Evolutionary conservation across 768 basidiomycete genomes (phyloP), one percentile per base, ranked within the genome.

Genomic region (Melanogaster broomeanus): DNA sequence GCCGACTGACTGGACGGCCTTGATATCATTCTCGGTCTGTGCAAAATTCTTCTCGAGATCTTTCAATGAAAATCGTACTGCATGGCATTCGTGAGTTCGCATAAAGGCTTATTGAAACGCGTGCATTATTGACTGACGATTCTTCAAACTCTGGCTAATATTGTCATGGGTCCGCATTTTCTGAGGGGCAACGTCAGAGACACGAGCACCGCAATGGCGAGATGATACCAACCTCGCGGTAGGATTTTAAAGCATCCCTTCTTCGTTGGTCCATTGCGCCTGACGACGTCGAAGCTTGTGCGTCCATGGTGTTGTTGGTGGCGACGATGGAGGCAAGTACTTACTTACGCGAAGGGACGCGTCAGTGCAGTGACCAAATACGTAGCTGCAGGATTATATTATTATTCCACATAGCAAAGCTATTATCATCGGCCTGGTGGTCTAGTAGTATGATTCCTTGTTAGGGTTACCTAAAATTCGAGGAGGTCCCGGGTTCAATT

Each of bases 21-120:
- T 98, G 73, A 99, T 96, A 63, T 99, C 96, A 24, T 99, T 94
- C 72, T 99, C 97, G 0, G 93, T 96, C 79, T 96, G 94, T 60
- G 85, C 91, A 63, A 84, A 98, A 40, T 87, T 88, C 61, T 88
- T 88, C 68, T 95, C 89, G 11, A 98, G 72, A 51, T 91, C 86
- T 66, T 93, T 93, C 59, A 99, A 74, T 11, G 93, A 90, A 64
- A 96, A 87, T 31, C 97, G 85, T 56, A 98, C 95, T 98, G 30
- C 12, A 51, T 51, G n/a, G 38, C 8, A 28, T 44, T 16, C 4
- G 13, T 21, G 15, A 27, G 18, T 40, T 25, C 41, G 43, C 34
- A 19, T 31, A 16, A 16, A 34, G 4, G 34, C 21, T 11, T 30
- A 42, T 18, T 12, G 22, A n/a, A 41, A 51, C 45, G 28, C 35